Evolutionary conservation across 192 early-diverging fungal genomes (phyloP), one percentile per base, ranked within the genome.

Genomic region (Backusella psychrophila): DNA sequence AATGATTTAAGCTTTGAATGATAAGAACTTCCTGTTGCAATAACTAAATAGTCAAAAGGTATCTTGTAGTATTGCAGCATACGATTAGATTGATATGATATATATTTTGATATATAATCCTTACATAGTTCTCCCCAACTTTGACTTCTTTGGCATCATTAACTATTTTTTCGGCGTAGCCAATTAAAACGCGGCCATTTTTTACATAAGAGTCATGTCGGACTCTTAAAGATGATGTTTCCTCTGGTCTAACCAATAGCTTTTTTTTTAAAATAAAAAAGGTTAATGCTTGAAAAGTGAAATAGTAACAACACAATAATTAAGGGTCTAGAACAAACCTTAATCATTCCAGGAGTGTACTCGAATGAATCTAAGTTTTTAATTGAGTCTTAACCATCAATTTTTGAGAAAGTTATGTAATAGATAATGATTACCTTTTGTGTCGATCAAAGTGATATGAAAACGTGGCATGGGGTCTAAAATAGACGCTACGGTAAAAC

Each of bases 391-490:
- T 36, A 72, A 49, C 36, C 19, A 8, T 33, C 66, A n/a, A 17
- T 53, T 69, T 34, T 33, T 44, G 26, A 31, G 26, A 6, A 33
- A 34, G 11, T 66, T 12, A 33, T 26, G 63, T 73, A 17, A 31
- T 56, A 33, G 63, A 34, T 42, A 34, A 33, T 39, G 26, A 14
- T 38, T 66, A 82, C 81, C 81, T 75, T 83, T 83, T 31, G 75
- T 73, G 65, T 83, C 82, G 42, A 83, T 80, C 26, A 83, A 63
- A 26, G 74, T 77, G 19, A 83, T 78, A 39, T 83, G 69, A 36
- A 83, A 83, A 66, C 75, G 78, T 39, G 78, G 53, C 82, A 83
- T 83, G 7, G 70, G 78, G 46, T 83, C 82, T 67, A 83, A 53
- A 33, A 83, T 83, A 31, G 78, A 75, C 4, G 78, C 82, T 33